These are phyloP conservation scores for Bonia amplexicaulis DNA, from an alignment of 176 grass and related monocot species.

Conservation along the genomic window DNA sequence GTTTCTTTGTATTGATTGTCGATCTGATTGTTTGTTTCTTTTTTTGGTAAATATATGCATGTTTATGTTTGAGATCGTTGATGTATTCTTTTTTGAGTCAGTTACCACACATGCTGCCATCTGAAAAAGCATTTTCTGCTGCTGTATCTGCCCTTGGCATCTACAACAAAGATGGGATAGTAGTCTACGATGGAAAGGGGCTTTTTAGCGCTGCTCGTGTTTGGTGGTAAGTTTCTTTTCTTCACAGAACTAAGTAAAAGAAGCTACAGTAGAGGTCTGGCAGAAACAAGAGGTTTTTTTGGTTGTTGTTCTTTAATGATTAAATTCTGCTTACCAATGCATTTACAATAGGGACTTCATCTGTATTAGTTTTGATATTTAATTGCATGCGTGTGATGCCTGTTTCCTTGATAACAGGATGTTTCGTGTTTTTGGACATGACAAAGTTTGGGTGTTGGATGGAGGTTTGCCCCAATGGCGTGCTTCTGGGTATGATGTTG, in stretches of 20 bases:
- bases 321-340: neutral
- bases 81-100: conserved; percentile 35
- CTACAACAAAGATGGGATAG: conserved; percentile 83
- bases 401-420: conserved; percentile 58
- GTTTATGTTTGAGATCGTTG: too few species aligned
- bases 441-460: conserved; percentile 93
- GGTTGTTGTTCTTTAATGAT: neutral
- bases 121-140: conserved; percentile 92
- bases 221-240: conserved; percentile 71
- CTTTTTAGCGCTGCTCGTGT: conserved; percentile 95
- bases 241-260: neutral
- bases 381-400: neutral
- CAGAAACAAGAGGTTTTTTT: neutral
- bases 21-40: neutral
- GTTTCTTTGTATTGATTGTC: neutral
- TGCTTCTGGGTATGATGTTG: conserved; percentile 85
- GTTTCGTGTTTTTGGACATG: conserved; percentile 92
- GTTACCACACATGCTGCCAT: conserved; percentile 96
- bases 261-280: neutral
- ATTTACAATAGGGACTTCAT: conserved; percentile 8
- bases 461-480: conserved; percentile 90
- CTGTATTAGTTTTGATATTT: neutral
- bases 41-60: neutral
- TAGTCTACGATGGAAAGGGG: conserved; percentile 99
- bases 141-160: conserved; percentile 93